These are phyloP conservation scores for Auriscalpium vulgare DNA, from an alignment of 768 basidiomycete genomes.

Conservation along the genomic window DNA sequence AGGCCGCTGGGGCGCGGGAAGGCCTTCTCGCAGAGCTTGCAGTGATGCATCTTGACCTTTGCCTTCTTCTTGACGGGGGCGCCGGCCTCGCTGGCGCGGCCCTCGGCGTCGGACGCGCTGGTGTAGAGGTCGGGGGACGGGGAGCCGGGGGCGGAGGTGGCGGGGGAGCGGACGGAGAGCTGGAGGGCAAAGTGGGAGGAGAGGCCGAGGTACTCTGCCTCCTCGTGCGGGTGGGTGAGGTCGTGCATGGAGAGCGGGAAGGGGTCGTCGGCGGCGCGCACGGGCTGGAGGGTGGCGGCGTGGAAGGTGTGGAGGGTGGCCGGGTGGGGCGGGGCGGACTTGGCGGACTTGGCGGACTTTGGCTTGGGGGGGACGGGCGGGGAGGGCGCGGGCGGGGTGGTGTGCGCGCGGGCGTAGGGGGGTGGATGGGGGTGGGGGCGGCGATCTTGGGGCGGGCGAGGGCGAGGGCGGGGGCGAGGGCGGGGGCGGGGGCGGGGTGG, in stretches of 20 bases:
- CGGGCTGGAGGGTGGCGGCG: constrained; percentile 9
- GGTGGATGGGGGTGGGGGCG: constrained; percentile 7
- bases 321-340: neutral
- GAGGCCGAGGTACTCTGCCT: constrained; percentile 12
- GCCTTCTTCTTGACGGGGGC: constrained; percentile 13
- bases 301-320: constrained; percentile 11
- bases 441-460: neutral
- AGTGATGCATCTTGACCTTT: constrained; percentile 34
- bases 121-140: neutral
- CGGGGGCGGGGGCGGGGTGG: neutral
- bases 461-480: neutral
- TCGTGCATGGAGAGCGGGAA: constrained; percentile 15
- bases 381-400: neutral
- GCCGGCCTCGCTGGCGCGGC: neutral
- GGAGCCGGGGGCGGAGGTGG: neutral
- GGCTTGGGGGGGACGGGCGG: constrained; percentile 2
- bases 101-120: neutral
- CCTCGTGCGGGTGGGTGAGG: constrained; percentile 11
- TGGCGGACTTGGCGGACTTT: neutral
- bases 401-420: constrained; percentile 2
- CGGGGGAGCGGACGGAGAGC: neutral
- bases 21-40: constrained; percentile 26
- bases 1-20: constrained; percentile 37
- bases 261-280: constrained; percentile 14
- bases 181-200: constrained; percentile 10